A percentile compares a stretch with the other conserved stretches of the same genome.
These are phyloP conservation scores for Aciculosporium take DNA, from an alignment of 2,329 filamentous ascomycete species.

Conservation along the genomic window DNA sequence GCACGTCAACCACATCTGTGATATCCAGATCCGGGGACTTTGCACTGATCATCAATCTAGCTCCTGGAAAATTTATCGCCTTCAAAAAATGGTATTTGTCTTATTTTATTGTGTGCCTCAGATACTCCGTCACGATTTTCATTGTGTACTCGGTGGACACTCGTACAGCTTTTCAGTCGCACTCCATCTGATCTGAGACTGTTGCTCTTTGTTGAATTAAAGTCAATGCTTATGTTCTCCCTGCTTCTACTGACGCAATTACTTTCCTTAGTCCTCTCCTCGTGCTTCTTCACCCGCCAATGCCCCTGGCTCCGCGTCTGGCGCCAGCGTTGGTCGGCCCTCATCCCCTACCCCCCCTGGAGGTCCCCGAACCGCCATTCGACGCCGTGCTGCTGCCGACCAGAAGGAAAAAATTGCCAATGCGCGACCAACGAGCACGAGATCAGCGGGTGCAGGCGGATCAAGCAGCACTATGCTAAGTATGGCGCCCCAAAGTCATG, in stretches of 20 bases:
- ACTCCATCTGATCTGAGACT: not conserved
- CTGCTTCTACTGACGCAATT: not conserved
- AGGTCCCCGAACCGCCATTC: slow-evolving; percentile 87
- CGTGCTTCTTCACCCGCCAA: slow-evolving; percentile 45
- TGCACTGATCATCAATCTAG: slow-evolving; percentile 21
- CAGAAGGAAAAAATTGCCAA: slow-evolving; percentile 96
- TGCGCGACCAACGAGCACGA: slow-evolving; percentile 79
- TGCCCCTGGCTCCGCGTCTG: slow-evolving; percentile 44
- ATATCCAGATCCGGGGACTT: slow-evolving; percentile 16
- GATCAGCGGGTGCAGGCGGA: slow-evolving; percentile 84
- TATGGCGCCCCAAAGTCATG: slow-evolving; percentile 43
- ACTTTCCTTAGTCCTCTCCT: slow-evolving; percentile 36
- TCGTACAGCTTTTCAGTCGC: slow-evolving; percentile 2
- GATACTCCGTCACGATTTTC: not conserved
- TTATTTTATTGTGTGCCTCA: slow-evolving; percentile 6
- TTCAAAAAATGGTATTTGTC: slow-evolving; percentile 22
- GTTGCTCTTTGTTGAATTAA: not conserved
- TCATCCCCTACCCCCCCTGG: slow-evolving; percentile 82
- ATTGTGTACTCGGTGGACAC: not conserved
- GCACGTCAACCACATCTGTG: slow-evolving; percentile 9
- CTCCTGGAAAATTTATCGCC: slow-evolving; percentile 9
- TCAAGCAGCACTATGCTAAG: slow-evolving; percentile 98
- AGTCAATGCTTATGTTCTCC: not conserved
- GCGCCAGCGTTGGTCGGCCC: slow-evolving; percentile 59
- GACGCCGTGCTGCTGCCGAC: slow-evolving; percentile 87